Conservation (phyloP, 1,284 basidiomycete species). For the Apiotrichum brassicae region DNA sequence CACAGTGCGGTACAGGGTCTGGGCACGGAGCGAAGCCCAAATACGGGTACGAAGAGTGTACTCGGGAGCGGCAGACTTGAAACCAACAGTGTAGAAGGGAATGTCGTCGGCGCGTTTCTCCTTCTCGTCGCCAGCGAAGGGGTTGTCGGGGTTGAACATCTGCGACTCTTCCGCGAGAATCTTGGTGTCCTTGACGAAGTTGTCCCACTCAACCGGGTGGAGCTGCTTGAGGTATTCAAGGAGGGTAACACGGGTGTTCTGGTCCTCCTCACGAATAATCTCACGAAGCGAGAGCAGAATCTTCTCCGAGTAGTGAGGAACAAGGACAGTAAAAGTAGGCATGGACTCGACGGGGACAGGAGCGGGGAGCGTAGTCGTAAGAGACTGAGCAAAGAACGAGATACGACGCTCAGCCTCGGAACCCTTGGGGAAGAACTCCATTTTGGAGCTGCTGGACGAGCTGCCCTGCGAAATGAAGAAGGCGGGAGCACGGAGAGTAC, state of each 20-base stretch:
- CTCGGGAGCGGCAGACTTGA: constrained; percentile 97
- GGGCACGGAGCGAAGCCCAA: constrained; percentile 96
- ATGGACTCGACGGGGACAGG: constrained; percentile 89
- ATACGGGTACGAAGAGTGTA: constrained; percentile 98
- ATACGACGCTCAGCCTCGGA: constrained; percentile 91
- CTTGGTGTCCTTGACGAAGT: constrained; percentile 99
- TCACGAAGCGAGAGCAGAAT: constrained; percentile 87
- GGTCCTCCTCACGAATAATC: constrained; percentile 94
- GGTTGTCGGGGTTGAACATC: constrained; percentile 66
- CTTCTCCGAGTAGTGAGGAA: constrained; percentile 95
- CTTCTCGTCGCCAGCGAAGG: constrained; percentile 77
- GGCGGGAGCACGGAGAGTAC: constrained; percentile 80
- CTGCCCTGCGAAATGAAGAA: constrained; percentile 84
- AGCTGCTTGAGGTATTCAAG: constrained; percentile 97
- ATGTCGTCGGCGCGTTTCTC: constrained; percentile 81
- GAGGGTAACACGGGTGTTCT: constrained; percentile 87
- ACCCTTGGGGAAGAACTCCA: constrained; percentile 86
- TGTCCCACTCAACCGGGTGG: constrained; percentile 98
- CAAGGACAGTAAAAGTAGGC: constrained; percentile 94
- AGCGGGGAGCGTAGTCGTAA: constrained; percentile 82
- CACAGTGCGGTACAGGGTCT: constrained; percentile 96
- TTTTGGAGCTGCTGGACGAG: constrained; percentile 66
- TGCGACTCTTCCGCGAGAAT: constrained; percentile 94
- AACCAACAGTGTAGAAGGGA: constrained; percentile 98
- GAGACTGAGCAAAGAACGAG: constrained; percentile 91